Conservation (phyloP, 495 filamentous ascomycete species). For the Penicillium coffeae region DNA sequence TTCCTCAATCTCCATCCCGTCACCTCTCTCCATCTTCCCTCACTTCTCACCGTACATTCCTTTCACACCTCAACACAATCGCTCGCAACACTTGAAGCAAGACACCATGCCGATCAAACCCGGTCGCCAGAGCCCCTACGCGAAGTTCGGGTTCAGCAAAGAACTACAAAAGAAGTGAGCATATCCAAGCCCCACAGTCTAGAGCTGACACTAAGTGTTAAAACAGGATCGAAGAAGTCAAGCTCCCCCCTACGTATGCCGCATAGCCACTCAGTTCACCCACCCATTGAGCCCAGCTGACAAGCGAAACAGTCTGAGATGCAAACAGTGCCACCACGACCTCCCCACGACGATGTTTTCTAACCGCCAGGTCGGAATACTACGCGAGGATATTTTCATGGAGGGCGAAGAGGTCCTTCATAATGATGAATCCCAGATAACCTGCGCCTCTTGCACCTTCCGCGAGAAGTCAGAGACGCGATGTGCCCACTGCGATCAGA, state of each 20-base stretch:
- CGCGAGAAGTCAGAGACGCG: background rate
- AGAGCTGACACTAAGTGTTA: background rate
- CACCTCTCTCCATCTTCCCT: too few species aligned
- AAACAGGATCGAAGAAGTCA: background rate
- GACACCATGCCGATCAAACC: too few species aligned
- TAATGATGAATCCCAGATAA: background rate
- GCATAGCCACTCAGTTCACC: background rate
- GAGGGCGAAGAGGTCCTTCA: background rate
- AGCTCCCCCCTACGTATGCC: background rate
- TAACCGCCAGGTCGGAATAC: background rate
- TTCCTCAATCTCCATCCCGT: too few species aligned
- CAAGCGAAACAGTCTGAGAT: background rate
- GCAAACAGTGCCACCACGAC: background rate
- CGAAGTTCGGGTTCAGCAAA: too few species aligned
- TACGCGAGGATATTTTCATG: background rate
- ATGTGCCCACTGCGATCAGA: background rate
- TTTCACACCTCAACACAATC: too few species aligned
- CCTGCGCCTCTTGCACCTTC: slow-evolving; percentile 2
- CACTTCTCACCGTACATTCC: too few species aligned
- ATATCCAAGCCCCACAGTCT: too few species aligned
- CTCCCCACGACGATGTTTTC: background rate
- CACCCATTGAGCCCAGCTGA: background rate
- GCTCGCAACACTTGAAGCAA: too few species aligned
- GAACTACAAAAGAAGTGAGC: background rate
- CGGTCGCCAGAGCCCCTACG: too few species aligned